Evolutionary conservation across 2,329 filamentous ascomycete species (phyloP), one percentile per base, ranked within the genome.

Genomic region (Colletotrichum trifolii): DNA sequence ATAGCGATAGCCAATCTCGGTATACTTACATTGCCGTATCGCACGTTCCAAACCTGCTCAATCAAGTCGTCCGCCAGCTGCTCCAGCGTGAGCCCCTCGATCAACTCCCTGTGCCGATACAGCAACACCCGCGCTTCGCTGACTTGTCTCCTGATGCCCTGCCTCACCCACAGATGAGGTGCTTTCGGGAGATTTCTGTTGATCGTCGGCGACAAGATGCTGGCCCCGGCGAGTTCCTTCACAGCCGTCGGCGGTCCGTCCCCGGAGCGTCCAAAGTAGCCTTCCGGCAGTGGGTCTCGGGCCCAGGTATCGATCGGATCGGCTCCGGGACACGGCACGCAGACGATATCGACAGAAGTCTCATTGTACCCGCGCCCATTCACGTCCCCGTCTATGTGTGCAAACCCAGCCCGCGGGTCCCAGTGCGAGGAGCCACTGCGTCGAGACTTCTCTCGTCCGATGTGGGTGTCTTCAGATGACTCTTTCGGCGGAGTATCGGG

Each of bases 231-330:
- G 2, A 77, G 58, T 54, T 74, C 70, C 49, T 72, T 75, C 34
- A 75, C 70, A 0, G 76, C 71, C 6, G 55, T 67, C 2, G 42
- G 15, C 34, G 64, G 43, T 8, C 61, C 43, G 6, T 67, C 55
- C 13, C 52, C 42, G 0, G 79, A 76, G 0, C 75, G 75, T 6
- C 79, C 78, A 62, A 83, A 83, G 67, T 83, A 84, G 34, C 78
- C 79, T 2, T 82, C 78, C 43, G 79, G 77, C 1, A 85, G 77
- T 1, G 80, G 82, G 54, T 85, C 82, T 12, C 82, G 78, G 38
- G 77, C 82, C 85, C 85, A 87, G 25, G 83, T 85, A 33, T 82
- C 78, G n/a, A 85, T 72, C 1, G 83, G 77, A 43, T 85, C 80
- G 0, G 81, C 84, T 0, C 84, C 85, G 0, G 84, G 81, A 66